Base-by-base conservation (phyloP, 768 basidiomycete species). In the Tulasnella calospora region DNA sequence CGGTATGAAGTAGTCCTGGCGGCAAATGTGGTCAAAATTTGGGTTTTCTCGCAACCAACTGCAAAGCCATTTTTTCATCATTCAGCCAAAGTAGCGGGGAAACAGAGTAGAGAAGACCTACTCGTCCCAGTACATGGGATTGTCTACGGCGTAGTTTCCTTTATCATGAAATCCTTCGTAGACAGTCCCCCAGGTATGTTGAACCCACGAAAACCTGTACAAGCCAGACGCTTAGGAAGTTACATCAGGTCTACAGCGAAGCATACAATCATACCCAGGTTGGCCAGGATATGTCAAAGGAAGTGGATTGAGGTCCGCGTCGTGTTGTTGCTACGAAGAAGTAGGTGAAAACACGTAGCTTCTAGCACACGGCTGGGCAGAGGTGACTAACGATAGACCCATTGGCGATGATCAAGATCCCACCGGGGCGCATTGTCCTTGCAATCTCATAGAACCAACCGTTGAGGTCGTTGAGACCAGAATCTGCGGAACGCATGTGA, bases 391-490 rank as follows among this genome's bases (percentile, higher is more conserved):
- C 76, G 27, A 38, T 67, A 41, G 41, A 36, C n/a, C 78, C 80
- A 35, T 69, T 69, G 17, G 36, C 71, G 13, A 80, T 40, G 15
- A 80, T 70, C 27, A 80, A 35, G 15, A 80, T 71, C 4, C 80
- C 80, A 27, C 74, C 74, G 4, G 80, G 80, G n/a, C 78, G 67
- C 7, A 80, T n/a, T 13, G 78, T 76, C 44, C 71, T 33, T n/a
- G 78, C 78, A 8, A 79, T 55, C 38, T 80, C 78, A 40, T 79
- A 79, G 4, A 80, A 33, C 71, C 79, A 80, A 19, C 41, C 36
- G 36, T 77, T 67, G n/a, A 79, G 30, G 33, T 78, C 77, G 27
- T 71, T 41, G n/a, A 78, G 35, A 21, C 77, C 69, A 2, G 13
- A 2, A 19, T 72, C 67, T 13, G 30, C 69, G 1, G 41, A 40